Base-by-base conservation (phyloP, 352 stramenopile genomes). In the Phytophthora kernoviae region DNA sequence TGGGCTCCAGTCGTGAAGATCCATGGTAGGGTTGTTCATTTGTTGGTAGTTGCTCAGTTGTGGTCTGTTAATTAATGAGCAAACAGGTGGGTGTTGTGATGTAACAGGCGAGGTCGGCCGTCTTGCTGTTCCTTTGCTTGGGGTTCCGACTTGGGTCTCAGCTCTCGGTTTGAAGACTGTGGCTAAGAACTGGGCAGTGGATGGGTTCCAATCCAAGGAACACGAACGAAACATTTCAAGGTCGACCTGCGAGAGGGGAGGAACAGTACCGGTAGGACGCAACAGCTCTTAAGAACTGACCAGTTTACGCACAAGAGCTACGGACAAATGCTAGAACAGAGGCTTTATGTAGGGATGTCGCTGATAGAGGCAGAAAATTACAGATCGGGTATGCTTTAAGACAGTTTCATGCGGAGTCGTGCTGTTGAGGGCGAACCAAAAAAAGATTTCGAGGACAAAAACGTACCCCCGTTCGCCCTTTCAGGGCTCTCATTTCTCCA, bases 211-310 rank as follows among this genome's bases (percentile, higher is more conserved):
- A 66, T 37, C 24, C 24, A 36, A 52, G 15, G 33, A 39, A 39
- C 42, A 33, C 21, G 49, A 67, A 67, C 49, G 52, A 55, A 55
- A 65, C 51, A 33, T 11, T 26, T 27, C 22, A 17, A 11, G 41
- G 12, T 39, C 33, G 14, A 7, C 15, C 41, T 47, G 41, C 17
- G 41, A 47, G 41, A 47, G 24, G 43, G 21, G 43, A 12, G 24
- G 15, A 33, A 34, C 37, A 43, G 37, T 43, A 43, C 14, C 37
- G 37, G 37, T 43, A 43, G 37, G 37, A 43, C 37, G 37, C 37
- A 43, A 43, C 37, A 43, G 37, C 14, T 17, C 2, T 1, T 4
- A 4, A 43, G 18, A 43, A 30, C 3, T 30, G 24, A 3, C 24
- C 24, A 30, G 3, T 30, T 30, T 30, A 30, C 24, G 24, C 24